Percentiles rank a stretch among this genome's conserved stretches.
These are phyloP conservation scores for Agrocybe pediades DNA, from an alignment of 768 basidiomycete genomes.

Conservation along the genomic window DNA sequence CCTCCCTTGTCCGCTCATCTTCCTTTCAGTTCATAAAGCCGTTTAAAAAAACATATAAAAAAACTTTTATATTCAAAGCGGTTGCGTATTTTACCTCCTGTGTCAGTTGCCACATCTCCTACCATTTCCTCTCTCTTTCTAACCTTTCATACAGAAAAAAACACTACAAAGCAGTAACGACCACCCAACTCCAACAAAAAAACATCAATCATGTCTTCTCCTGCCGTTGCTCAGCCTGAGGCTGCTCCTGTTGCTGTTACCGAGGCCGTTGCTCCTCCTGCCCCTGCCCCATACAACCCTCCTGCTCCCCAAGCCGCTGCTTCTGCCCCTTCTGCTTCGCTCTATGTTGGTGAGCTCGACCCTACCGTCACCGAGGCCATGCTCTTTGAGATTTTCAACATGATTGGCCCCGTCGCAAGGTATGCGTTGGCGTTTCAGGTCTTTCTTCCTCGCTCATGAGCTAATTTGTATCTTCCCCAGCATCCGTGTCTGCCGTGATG, in stretches of 20 bases:
- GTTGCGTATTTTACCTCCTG: slow-evolving; percentile 68
- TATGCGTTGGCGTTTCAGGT: slow-evolving; percentile 36
- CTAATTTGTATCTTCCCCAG: slow-evolving; percentile 38
- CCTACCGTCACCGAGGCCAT: slow-evolving; percentile 98
- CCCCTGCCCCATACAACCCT: slow-evolving; percentile 59
- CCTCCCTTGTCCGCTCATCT: slow-evolving; percentile 18
- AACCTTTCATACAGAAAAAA: slow-evolving; percentile 51
- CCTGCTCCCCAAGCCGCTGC: slow-evolving; percentile 55
- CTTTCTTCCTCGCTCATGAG: slow-evolving; percentile 5
- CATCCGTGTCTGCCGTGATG: slow-evolving; percentile 99
- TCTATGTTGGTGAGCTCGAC: slow-evolving; percentile 99
- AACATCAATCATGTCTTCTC: slow-evolving; percentile 55
- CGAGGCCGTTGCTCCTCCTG: slow-evolving; percentile 41
- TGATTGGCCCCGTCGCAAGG: slow-evolving; percentile 99
- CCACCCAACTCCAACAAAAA: slow-evolving; percentile 55
- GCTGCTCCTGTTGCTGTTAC: slow-evolving; percentile 52
- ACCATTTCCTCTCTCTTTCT: slow-evolving; percentile 10
- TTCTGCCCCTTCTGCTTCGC: slow-evolving; percentile 83
- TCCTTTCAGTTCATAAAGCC: slow-evolving; percentile 56
- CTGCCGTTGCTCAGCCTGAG: slow-evolving; percentile 55
- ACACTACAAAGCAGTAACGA: slow-evolving; percentile 94
- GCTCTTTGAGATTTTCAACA: slow-evolving; percentile 99
- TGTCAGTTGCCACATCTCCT: slow-evolving; percentile 42
- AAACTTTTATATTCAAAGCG: slow-evolving; percentile 61
- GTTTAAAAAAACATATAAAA: slow-evolving; percentile 72